Evolutionary conservation across 2,329 filamentous ascomycete genomes (phyloP), one percentile per base, ranked within the genome.

Genomic region (Stylonectria norvegica): DNA sequence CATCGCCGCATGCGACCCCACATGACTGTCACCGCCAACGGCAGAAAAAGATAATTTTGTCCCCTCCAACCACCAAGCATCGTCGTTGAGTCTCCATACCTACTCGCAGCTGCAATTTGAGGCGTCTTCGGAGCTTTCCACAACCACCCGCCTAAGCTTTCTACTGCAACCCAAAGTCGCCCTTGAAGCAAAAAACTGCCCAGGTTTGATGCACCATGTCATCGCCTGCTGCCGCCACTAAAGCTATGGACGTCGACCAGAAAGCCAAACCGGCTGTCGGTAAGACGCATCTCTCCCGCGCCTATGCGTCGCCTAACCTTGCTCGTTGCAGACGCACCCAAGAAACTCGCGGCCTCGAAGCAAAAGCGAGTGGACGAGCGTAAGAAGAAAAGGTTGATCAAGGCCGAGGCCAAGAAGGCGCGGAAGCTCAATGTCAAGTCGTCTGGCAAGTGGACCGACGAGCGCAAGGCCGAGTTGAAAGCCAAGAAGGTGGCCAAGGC

Each of bases 351-450:
- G 40, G 33, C 40, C 12, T 10, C 46, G 7, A 57, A 47, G 35
- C 28, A 43, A 27, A 50, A 44, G 36, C 37, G 36, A n/a, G 39
- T 36, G 12, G 55, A 57, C 20, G 48, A 53, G 19, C 54, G 68
- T 34, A 64, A 63, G 42, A 62, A 60, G 44, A 70, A 69, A 53
- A 64, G 61, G 11, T 49, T 51, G 14, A 45, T 45, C 40, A 65
- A 63, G 53, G 51, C 65, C 12, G 63, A 63, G 49, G 64, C 61
- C 37, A 69, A 67, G 55, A 55, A 55, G 32, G 61, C 61, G 16
- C 64, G 63, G 41, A 68, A 70, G 48, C 44, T 47, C 22, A 65
- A 65, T 31, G 45, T 57, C 22, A 42, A 50, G 42, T 56, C 54
- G 28, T 52, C 49, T 11, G 55, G 49, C 25, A 66, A 71, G 52